Conservation (phyloP, 306 rosid genomes). For the Ammopiptanthus mongolicus region DNA sequence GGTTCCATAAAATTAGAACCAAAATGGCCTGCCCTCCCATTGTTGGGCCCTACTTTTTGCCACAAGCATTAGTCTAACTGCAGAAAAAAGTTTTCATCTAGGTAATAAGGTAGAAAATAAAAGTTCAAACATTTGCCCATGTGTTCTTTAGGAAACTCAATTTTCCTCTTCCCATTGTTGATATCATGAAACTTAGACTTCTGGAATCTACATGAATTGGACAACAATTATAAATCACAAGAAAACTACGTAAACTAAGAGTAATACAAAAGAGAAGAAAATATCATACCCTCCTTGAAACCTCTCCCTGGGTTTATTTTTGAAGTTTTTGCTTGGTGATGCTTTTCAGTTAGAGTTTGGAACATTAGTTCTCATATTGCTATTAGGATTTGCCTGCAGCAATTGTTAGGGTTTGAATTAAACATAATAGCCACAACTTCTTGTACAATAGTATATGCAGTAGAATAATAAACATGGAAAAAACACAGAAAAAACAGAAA, state of each 20-base stretch:
- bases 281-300: slow-evolving; percentile 44
- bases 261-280: neutral
- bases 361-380: slow-evolving; percentile 31
- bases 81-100: neutral
- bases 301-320: slow-evolving; percentile 45
- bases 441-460: too few relatives aligned
- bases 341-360: slow-evolving; percentile 51
- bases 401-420: slow-evolving; percentile 6
- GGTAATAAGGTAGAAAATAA: slow-evolving; percentile 7
- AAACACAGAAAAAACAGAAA: neutral
- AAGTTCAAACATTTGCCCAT: slow-evolving; percentile 59
- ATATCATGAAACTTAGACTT: slow-evolving; percentile 52
- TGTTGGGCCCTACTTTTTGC: slow-evolving; percentile 44
- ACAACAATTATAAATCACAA: slow-evolving; percentile 8
- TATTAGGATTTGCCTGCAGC: too few relatives aligned
- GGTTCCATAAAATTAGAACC: slow-evolving; percentile 35
- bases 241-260: neutral
- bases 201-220: slow-evolving; percentile 53
- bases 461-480: neutral
- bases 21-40: slow-evolving; percentile 37
- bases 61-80: slow-evolving; percentile 20
- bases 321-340: slow-evolving; percentile 40
- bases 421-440: neutral
- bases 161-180: slow-evolving; percentile 47
- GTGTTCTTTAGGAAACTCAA: slow-evolving; percentile 31